Evolutionary conservation across 1,284 basidiomycete species (phyloP), one percentile per base, ranked within the genome.

Genomic region (Boletus holoroseus): DNA sequence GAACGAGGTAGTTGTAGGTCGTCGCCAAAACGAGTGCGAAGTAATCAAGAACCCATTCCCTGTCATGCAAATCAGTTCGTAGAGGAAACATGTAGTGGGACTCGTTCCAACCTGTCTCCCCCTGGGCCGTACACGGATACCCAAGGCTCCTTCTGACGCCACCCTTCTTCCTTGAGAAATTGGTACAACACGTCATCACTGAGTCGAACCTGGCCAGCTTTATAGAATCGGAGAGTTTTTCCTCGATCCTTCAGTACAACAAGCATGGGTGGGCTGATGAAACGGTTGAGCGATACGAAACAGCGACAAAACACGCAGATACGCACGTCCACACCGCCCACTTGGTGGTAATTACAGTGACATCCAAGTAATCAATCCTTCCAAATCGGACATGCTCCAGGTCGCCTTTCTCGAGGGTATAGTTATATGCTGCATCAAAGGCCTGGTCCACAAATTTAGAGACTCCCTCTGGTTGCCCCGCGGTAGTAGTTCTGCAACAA

Each of bases 311-410:
- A 48, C 16, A 30, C 18, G 58, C 13, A 15, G 47, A 56, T 30
- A 69, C 83, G 55, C 63, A 89, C 88, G 79, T 77, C 88, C 88
- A 91, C 45, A 91, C 68, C 36, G 63, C 74, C 88, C 88, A 91
- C 62, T 85, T 87, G 5, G 87, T 89, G 38, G 88, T 91, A 56
- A 91, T 66, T 47, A 73, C 70, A 3, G 88, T 91, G 55, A 90
- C 88, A 55, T 85, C 82, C 56, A 89, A 69, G 65, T 91, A 91
- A 70, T 91, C 86, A 51, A 91, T 82, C 51, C 88, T 81, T 44
- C 79, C 88, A 77, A 84, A 91, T 47, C 78, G 79, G 44, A 91
- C 78, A 62, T 88, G 65, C 0, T 79, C 79, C 24, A 89, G 70
- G 63, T 87, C 87, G 8, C 73, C 75, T n/a, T 74, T 76, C 16